These are phyloP conservation scores for Isoetes taiwanensis DNA, from an alignment of 75 land plant species.

Conservation along the genomic window DNA sequence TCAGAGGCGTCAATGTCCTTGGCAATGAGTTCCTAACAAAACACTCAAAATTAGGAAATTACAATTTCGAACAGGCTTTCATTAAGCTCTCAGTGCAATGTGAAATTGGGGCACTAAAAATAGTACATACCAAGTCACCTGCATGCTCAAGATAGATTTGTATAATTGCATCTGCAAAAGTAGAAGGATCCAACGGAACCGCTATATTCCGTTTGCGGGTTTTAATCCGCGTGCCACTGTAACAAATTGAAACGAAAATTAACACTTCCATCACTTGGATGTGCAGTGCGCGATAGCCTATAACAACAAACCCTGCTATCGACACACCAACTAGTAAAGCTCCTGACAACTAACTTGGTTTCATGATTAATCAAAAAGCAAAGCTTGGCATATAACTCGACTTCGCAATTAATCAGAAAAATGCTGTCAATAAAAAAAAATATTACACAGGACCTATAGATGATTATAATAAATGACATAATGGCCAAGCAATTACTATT, in stretches of 20 bases:
- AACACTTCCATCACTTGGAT: background rate
- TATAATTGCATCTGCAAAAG: constrained; percentile 96
- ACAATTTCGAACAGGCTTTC: background rate
- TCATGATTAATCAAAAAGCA: background rate
- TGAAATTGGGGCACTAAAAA: background rate
- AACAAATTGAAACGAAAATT: constrained; percentile 6
- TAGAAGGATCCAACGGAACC: constrained; percentile 86
- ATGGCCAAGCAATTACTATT: no score
- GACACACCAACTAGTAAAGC: no score
- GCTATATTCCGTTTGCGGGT: constrained; percentile 99
- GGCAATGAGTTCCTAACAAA: constrained; percentile 72
- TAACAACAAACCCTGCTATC: background rate
- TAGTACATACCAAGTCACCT: constrained; percentile 73
- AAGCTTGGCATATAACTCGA: no score
- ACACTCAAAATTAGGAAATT: background rate
- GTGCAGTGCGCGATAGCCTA: background rate
- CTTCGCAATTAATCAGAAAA: no score
- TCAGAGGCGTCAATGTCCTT: constrained; percentile 75
- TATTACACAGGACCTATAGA: no score
- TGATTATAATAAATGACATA: no score
- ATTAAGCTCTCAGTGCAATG: background rate
- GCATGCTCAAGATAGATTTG: constrained; percentile 92
- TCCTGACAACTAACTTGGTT: background rate
- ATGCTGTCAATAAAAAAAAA: no score
- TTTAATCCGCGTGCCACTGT: constrained; percentile 99